Conservation (phyloP, 139 green algal genomes). For the Auxenochlorella pyrenoidosa region DNA sequence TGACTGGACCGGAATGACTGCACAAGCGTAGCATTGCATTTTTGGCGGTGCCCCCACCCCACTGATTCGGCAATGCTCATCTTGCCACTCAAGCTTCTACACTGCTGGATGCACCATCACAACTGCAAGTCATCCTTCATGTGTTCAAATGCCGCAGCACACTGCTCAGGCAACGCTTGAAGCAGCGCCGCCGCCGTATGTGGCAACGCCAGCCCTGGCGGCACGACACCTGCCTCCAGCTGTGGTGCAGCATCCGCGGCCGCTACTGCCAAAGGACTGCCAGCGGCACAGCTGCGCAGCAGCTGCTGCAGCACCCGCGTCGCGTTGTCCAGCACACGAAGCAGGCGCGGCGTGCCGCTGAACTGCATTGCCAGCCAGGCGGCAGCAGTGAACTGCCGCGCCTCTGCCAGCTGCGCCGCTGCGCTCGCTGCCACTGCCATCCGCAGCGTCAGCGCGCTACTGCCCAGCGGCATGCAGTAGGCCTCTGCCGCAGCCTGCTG, state of each 20-base stretch:
- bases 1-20: too few species aligned
- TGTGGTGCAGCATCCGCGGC: neutral
- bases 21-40: too few species aligned
- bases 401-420: slow-evolving; percentile 30
- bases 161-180: neutral
- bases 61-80: too few species aligned
- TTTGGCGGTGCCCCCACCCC: too few species aligned
- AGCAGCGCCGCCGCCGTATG: slow-evolving; percentile 1
- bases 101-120: neutral
- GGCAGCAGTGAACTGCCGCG: slow-evolving; percentile 22
- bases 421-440: neutral
- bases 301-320: slow-evolving; percentile 16
- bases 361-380: slow-evolving; percentile 37
- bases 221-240: neutral
- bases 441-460: neutral
- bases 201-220: neutral
- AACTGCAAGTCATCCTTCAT: neutral
- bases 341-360: slow-evolving; percentile 12
- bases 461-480: neutral
- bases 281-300: slow-evolving; percentile 6
- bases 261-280: neutral
- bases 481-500: neutral
- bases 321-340: slow-evolving; percentile 38
- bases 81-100: too few species aligned
- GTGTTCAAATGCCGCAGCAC: neutral